Evolutionary conservation across 768 basidiomycete genomes (phyloP), one percentile per base, ranked within the genome.

Genomic region (Saitozyma podzolica): DNA sequence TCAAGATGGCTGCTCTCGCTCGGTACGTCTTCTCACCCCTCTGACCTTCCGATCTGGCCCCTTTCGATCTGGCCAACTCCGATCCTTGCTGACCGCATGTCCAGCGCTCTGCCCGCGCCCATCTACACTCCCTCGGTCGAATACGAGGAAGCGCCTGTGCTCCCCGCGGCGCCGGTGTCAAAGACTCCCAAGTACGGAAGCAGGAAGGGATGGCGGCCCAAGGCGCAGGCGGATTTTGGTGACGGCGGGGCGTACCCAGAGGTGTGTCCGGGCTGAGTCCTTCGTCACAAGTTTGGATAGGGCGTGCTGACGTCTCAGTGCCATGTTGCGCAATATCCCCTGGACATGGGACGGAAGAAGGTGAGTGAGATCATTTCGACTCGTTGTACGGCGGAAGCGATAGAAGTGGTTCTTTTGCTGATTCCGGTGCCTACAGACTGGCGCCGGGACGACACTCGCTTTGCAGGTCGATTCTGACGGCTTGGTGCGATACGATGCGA

Each of bases 401-500:
- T 58, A 16, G 7, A 29, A 29, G 14, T 39, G 45, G 4, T 53
- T 8, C 0, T 17, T 6, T 13, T 49, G 20, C 50, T 59, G 50
- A 20, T 50, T 29, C 29, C 29, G 29, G 29, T 29, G 29, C 50
- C 11, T 14, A 8, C 63, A 95, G 92, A 88, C 90, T 1, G 88
- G 90, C 6, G 87, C 90, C 20, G 95, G 95, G 7, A 95, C 94
- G 73, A 98, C 96, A 0, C 85, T 99, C 9, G 93, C 96, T 6
- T 85, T 99, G 4, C 94, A 95, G 84, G 95, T 98, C 39, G 95
- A 99, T 75, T 86, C 86, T 62, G 94, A 96, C 79, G 96, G 96
- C 51, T 94, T 92, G 65, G 93, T 98, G 56, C 89, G 91, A 66
- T 99, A 97, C 77, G 94, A 96, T 80, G 94, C 91, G 56, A 97